Evolutionary conservation across 495 filamentous ascomycete genomes (phyloP), one percentile per base, ranked within the genome.

Genomic region (Trichoderma asperelloides): DNA sequence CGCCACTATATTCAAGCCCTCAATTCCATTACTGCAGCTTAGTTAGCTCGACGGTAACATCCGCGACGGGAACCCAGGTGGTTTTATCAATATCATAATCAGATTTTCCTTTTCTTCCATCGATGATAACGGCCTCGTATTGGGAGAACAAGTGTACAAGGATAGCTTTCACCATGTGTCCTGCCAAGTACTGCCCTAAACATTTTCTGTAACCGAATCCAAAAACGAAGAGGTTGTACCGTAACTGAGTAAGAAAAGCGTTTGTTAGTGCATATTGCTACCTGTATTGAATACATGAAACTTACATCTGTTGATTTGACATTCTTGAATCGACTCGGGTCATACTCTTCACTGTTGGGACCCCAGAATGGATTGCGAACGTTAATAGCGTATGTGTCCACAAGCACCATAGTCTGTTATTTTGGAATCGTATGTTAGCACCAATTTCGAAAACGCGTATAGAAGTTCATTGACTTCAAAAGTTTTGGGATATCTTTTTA

Each of bases 351-450:
- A 37, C 67, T 33, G 43, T 77, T 72, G 5, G 43, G 7, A 2
- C 74, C 78, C 80, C 79, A 82, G 62, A 71, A 77, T 0, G 67
- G 63, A 66, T 80, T 71, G 9, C 67, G 60, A 18, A 78, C 66
- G 68, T 82, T 81, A 16, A 82, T 60, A 1, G 75, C 76, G 64
- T 76, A 69, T 0, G 77, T 39, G 67, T 82, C 80, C 11, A 81
- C 73, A 27, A 80, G 66, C 49, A 79, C 33, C 9, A 16, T 15
- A 71, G 30, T 70, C 71, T 1, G 76, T 78, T n/a, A 68, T 69
- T 1, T 37, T 37, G 33, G 6, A 4, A 8, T 37, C 2, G 33
- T 7, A 7, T 37, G 33, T 37, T 37, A 37, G 33, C 33, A 37
- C 33, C 5, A 37, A 0, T 2, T 37, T 37, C 33, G 33, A 37